phyloP scores from a whole-genome alignment of 2,329 filamentous ascomycete species.

The Fusarium albosuccineum region DNA sequence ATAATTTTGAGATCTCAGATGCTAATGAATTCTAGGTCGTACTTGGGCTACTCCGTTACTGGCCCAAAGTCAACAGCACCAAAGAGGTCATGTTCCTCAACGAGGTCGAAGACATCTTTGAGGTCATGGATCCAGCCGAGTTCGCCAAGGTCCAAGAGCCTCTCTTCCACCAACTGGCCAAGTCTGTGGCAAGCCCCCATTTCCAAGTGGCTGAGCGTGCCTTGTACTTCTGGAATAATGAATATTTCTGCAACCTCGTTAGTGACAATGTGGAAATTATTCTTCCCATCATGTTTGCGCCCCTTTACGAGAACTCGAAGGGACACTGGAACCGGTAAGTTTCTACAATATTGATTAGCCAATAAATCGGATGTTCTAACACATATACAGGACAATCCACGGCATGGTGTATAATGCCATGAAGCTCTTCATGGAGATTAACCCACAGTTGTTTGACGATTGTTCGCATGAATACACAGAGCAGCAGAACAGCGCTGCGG shows the following conservation, averaged over 20 bases:
- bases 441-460: constrained; percentile 97
- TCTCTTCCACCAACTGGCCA: constrained; percentile 95
- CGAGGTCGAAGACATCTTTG: constrained; percentile 99
- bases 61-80: constrained; percentile 99
- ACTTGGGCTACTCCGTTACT: constrained; percentile 92
- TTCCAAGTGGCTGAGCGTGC: constrained; percentile 98
- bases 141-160: constrained; percentile 99
- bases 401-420: constrained; percentile 99
- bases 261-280: constrained; percentile 99
- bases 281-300: constrained; percentile 98
- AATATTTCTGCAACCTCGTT: constrained; percentile 99
- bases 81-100: constrained; percentile 99
- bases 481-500: constrained; percentile 91
- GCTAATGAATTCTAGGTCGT: constrained; percentile 76
- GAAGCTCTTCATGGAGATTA: constrained; percentile 99
- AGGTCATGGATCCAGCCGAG: constrained; percentile 98
- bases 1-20: background rate
- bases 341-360: background rate
- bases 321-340: constrained; percentile 97
- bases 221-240: constrained; percentile 99
- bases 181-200: constrained; percentile 97
- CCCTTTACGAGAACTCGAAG: constrained; percentile 98
- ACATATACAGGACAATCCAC: constrained; percentile 84
- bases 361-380: constrained; percentile 14
- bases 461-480: constrained; percentile 99